These are phyloP conservation scores for Tillandsia fasciculata DNA, from an alignment of 176 grass and related monocot species.

Conservation along the genomic window DNA sequence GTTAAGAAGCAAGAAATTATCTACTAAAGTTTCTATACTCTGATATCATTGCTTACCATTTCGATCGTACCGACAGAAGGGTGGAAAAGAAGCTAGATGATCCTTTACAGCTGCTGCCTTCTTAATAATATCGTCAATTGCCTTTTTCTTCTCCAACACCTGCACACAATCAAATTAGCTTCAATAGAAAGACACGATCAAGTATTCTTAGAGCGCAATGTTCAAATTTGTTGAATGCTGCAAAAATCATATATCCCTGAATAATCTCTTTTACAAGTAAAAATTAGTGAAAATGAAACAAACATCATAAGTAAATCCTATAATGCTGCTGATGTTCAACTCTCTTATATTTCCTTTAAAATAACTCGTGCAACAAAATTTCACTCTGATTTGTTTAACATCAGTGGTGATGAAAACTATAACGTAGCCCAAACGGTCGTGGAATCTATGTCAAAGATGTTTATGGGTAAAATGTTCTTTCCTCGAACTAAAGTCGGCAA, in stretches of 20 bases:
- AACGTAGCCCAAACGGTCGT: neutral
- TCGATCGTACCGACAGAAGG: conserved; percentile 47
- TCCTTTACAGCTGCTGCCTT: conserved; percentile 43
- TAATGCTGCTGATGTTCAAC: neutral
- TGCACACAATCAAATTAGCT: conserved; percentile 23
- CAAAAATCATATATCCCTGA: neutral
- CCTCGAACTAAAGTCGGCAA: no score
- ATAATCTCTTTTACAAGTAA: neutral
- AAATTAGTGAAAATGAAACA: neutral
- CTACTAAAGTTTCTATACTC: conserved; percentile 1
- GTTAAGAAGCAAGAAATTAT: neutral
- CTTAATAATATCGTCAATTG: conserved; percentile 44
- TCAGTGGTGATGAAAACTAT: no score
- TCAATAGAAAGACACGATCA: conserved; percentile 7
- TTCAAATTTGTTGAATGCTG: neutral
- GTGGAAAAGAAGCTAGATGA: conserved; percentile 50
- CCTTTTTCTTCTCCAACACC: conserved; percentile 63
- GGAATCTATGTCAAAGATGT: neutral
- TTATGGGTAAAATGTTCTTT: neutral
- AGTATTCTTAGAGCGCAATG: neutral
- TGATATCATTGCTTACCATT: conserved; percentile 34
- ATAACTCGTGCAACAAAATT: neutral
- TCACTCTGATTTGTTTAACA: neutral
- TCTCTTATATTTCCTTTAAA: neutral
- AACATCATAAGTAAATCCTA: neutral